These are phyloP conservation scores for Waltiozyma sp. DNA, from an alignment of 1,139 yeast species.

Conservation along the genomic window DNA sequence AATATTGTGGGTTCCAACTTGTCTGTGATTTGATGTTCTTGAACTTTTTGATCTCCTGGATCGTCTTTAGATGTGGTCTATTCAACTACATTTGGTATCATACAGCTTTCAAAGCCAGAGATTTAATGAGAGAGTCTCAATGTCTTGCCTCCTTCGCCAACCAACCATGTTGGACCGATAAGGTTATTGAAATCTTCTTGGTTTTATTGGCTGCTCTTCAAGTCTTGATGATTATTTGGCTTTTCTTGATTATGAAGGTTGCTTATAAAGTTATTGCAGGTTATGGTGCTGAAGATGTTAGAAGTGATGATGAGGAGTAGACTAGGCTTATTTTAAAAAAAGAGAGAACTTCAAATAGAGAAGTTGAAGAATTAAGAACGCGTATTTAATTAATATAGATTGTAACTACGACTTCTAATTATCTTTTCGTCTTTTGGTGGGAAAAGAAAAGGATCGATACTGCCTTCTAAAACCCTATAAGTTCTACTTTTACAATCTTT, in stretches of 20 bases:
- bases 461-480: too few relatives aligned
- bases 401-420: too few relatives aligned
- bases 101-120: conserved; percentile 24
- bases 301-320: conserved; percentile 65
- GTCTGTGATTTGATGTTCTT: conserved; percentile 64
- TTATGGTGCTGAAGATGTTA: conserved; percentile 66
- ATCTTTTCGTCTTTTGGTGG: too few relatives aligned
- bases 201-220: conserved; percentile 57
- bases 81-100: conserved; percentile 59
- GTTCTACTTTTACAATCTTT: too few relatives aligned
- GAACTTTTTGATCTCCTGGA: conserved; percentile 60
- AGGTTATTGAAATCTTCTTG: conserved; percentile 39
- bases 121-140: conserved; percentile 14
- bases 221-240: conserved; percentile 59
- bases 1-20: conserved; percentile 50
- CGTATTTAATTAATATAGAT: too few relatives aligned
- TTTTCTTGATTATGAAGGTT: conserved; percentile 60
- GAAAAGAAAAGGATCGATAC: too few relatives aligned
- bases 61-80: conserved; percentile 59
- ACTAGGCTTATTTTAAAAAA: too few relatives aligned
- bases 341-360: too few relatives aligned
- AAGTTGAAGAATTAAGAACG: too few relatives aligned
- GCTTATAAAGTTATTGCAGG: conserved; percentile 64
- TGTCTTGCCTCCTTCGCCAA: conserved; percentile 15
- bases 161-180: conserved; percentile 51